A percentile compares a stretch with the other conserved stretches of the same genome.
phyloP scores from a whole-genome alignment of 192 early-diverging fungal species.

The Radiomyces spectabilis region DNA sequence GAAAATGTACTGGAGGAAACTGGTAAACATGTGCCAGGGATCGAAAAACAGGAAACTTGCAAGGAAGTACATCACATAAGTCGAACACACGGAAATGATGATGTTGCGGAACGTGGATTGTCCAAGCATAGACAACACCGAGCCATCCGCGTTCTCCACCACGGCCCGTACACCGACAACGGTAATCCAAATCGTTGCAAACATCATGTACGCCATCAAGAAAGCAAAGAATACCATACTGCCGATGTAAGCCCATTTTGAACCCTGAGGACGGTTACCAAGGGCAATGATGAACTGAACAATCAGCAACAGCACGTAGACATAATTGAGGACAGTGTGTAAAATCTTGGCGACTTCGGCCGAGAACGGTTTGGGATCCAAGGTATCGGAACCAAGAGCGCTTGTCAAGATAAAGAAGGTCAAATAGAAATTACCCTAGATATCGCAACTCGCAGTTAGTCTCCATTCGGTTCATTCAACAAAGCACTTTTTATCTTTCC shows the following conservation, averaged over 20 bases:
- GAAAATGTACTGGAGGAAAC: conserved; percentile 65
- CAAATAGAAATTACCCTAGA: conserved; percentile 59
- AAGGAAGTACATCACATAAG: conserved; percentile 61
- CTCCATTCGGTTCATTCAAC: too few relatives aligned
- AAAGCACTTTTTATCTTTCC: background rate
- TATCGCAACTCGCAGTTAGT: too few relatives aligned
- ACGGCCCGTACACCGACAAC: conserved; percentile 55
- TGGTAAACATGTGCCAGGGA: conserved; percentile 75
- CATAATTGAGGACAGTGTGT: conserved; percentile 34
- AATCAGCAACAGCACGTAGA: conserved; percentile 57
- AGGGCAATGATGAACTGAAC: conserved; percentile 84
- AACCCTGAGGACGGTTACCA: conserved; percentile 90
- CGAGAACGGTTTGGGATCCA: conserved; percentile 23
- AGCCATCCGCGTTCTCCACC: conserved; percentile 33
- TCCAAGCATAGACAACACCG: conserved; percentile 52
- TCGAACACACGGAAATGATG: conserved; percentile 59
- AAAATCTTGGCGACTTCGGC: conserved; percentile 31
- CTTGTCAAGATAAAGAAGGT: conserved; percentile 45
- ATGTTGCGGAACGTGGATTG: conserved; percentile 60
- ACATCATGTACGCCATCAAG: conserved; percentile 84
- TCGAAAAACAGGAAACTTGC: conserved; percentile 60
- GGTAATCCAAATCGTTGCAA: conserved; percentile 63
- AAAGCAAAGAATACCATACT: conserved; percentile 79
- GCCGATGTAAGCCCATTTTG: conserved; percentile 61
- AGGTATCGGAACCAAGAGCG: conserved; percentile 18